Evolutionary conservation across 2,329 filamentous ascomycete genomes (phyloP).

Genomic region (Phialocephala subalpina): DNA sequence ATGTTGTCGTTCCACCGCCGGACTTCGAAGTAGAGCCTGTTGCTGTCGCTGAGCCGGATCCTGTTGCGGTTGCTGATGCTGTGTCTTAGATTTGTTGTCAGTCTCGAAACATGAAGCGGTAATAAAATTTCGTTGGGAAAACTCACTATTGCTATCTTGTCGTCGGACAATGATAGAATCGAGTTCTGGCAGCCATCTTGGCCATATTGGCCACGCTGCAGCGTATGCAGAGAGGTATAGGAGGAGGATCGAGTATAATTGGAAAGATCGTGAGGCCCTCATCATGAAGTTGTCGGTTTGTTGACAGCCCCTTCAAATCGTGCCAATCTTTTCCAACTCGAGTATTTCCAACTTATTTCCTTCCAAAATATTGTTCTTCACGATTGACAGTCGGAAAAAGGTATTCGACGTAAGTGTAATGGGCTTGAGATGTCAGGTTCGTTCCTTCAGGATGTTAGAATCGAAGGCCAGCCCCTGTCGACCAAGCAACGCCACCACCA

Average conservation of each 20-base stretch:
- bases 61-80: conserved; percentile 20
- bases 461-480: conserved; percentile 17
- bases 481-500: conserved; percentile 26
- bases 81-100: conserved; percentile 23
- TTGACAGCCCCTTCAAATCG: conserved; percentile 31
- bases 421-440: conserved; percentile 1
- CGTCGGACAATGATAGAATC: conserved; percentile 60
- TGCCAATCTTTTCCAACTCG: conserved; percentile 14
- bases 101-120: neutral
- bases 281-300: conserved; percentile 48
- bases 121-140: conserved; percentile 2
- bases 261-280: conserved; percentile 56
- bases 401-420: neutral
- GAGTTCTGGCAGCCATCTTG: conserved; percentile 60
- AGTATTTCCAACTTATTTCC: neutral
- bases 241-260: conserved; percentile 58
- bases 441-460: conserved; percentile 16
- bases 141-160: conserved; percentile 44
- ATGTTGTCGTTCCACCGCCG: conserved; percentile 6
- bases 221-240: conserved; percentile 55
- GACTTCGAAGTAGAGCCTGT: conserved; percentile 4
- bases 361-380: neutral
- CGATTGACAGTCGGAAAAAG: neutral
- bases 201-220: conserved; percentile 59
- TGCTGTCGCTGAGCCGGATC: conserved; percentile 17